phyloP scores from a whole-genome alignment of 2,329 filamentous ascomycete genomes.

The Aureobasidium sp. region DNA sequence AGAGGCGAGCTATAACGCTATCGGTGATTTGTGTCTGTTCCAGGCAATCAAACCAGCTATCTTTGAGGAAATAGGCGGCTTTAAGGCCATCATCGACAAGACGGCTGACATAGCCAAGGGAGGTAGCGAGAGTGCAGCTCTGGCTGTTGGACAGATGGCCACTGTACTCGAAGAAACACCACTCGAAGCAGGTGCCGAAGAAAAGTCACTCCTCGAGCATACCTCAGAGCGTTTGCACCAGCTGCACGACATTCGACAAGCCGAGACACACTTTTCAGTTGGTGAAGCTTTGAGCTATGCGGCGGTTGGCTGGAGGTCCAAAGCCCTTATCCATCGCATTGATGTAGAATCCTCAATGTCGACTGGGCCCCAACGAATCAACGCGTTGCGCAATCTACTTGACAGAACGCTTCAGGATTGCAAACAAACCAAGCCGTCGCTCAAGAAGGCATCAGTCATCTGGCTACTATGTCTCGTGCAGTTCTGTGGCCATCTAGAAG shows the following conservation, averaged over 20 bases:
- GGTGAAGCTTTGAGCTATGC: conserved; percentile 80
- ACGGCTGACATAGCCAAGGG: conserved; percentile 64
- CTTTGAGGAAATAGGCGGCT: conserved; percentile 14
- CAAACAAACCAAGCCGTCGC: conserved; percentile 75
- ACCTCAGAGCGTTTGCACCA: conserved; percentile 63
- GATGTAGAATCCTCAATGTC: conserved; percentile 58
- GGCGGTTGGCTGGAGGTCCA: conserved; percentile 74
- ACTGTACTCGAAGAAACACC: conserved; percentile 48
- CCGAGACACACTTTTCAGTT: conserved; percentile 82
- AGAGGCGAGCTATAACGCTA: conserved; percentile 48
- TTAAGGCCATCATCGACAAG: conserved; percentile 46
- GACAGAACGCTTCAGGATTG: conserved; percentile 70
- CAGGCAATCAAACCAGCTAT: conserved; percentile 42
- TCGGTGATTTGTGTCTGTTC: conserved; percentile 56
- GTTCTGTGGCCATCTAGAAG: conserved; percentile 70
- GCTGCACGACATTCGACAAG: conserved; percentile 74
- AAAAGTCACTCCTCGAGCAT: conserved; percentile 38
- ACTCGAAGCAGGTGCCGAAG: conserved; percentile 25
- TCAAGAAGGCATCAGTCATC: conserved; percentile 87
- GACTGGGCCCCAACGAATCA: conserved; percentile 30
- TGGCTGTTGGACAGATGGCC: conserved; percentile 69
- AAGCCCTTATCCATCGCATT: conserved; percentile 63
- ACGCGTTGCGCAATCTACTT: conserved; percentile 48
- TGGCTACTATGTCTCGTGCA: conserved; percentile 91
- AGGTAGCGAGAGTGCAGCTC: conserved; percentile 72